Conservation (phyloP, 495 filamentous ascomycete genomes). For the Jackrogersella minutella region DNA sequence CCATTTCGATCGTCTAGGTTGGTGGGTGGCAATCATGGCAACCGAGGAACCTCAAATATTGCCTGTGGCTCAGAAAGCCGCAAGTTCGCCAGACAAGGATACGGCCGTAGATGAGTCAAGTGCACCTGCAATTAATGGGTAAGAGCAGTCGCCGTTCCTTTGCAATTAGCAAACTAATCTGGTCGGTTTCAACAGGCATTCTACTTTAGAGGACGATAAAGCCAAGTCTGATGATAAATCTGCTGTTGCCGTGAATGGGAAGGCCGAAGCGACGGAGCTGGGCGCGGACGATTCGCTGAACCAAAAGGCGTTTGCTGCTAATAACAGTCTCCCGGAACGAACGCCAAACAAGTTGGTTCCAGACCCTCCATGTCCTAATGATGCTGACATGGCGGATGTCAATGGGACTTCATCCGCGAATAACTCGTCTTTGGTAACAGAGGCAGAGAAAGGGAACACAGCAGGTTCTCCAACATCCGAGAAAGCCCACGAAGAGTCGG, state of each 20-base stretch:
- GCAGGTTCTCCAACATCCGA: conserved; percentile 15
- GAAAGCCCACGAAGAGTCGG: conserved; percentile 11
- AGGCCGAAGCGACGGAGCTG: conserved; percentile 23
- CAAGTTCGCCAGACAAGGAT: conserved; percentile 17
- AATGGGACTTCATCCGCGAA: conserved; percentile 25
- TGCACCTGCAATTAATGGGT: conserved; percentile 32
- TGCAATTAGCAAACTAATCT: conserved; percentile 1
- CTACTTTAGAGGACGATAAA: conserved; percentile 40
- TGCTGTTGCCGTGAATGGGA: conserved; percentile 33
- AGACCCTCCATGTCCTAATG: conserved; percentile 11
- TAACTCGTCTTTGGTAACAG: background rate
- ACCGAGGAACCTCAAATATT: conserved; percentile 40
- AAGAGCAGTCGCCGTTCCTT: background rate
- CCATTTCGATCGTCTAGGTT: background rate
- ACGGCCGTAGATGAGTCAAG: conserved; percentile 28
- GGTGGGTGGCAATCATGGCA: conserved; percentile 44
- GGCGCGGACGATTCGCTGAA: conserved; percentile 25
- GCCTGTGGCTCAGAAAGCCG: conserved; percentile 24
- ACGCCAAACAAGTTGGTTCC: conserved; percentile 21
- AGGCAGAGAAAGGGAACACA: conserved; percentile 9
- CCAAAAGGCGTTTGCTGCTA: conserved; percentile 29
- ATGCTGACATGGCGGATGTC: conserved; percentile 46
- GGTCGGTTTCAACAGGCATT: conserved; percentile 21
- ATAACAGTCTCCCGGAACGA: conserved; percentile 23
- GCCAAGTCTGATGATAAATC: conserved; percentile 38